Percentiles rank a stretch among this genome's conserved stretches.
Conservation (phyloP, 1,284 basidiomycete genomes). For the Termitomyces sp. region DNA sequence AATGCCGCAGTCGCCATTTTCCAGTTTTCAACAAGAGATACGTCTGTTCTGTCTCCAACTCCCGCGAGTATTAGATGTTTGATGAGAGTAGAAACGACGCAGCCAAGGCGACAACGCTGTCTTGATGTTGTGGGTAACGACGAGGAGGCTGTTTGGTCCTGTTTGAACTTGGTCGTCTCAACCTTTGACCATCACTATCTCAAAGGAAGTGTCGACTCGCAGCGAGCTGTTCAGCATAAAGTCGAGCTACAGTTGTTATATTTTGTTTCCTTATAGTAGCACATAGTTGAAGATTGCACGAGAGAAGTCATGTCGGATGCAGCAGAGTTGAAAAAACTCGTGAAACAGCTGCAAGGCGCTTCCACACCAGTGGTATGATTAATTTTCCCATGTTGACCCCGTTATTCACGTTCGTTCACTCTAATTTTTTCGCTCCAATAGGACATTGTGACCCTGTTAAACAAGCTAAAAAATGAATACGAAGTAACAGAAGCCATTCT, state of each 20-base stretch:
- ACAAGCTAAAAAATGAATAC: conserved; percentile 72
- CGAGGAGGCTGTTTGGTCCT: conserved; percentile 18
- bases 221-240: conserved; percentile 16
- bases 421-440: conserved; percentile 31
- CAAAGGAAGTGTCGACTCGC: conserved; percentile 12
- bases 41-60: not conserved
- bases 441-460: conserved; percentile 72
- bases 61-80: not conserved
- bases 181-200: conserved; percentile 18
- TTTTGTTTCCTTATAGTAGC: conserved; percentile 24
- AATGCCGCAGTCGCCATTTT: conserved; percentile 44
- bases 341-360: conserved; percentile 69
- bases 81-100: not conserved
- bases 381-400: conserved; percentile 34
- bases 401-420: conserved; percentile 34
- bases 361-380: conserved; percentile 57
- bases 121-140: conserved; percentile 3
- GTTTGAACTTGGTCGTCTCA: conserved; percentile 13
- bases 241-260: conserved; percentile 18
- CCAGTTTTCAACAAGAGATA: not conserved
- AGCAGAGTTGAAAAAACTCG: conserved; percentile 72
- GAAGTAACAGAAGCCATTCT: conserved; percentile 84
- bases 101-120: not conserved
- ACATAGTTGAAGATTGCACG: conserved; percentile 25
- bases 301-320: conserved; percentile 38